Evolutionary conservation across 441 rosid genomes (phyloP), one percentile per base, ranked within the genome.

Genomic region (Populus hybrid): DNA sequence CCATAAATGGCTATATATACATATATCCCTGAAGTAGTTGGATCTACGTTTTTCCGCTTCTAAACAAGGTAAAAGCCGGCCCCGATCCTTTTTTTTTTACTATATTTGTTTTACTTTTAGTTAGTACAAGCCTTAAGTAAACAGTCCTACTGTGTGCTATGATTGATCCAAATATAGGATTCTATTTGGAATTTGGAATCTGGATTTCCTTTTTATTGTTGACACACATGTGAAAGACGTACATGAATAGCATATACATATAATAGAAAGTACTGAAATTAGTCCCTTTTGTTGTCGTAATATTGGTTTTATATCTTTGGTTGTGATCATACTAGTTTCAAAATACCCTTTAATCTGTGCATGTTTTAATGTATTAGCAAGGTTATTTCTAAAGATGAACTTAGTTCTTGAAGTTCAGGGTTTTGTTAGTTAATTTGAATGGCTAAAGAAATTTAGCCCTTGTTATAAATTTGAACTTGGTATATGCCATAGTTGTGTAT

Each of bases 1-100:
- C 92, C 79, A 88, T 81, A 67, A 63, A 87, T 86, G 93, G 79
- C 94, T 93, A 74, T 5, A 68, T 12, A 24, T 32, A 18, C 18
- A 28, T 5, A 34, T 46, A 50, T 50, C 57, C n/a, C 20, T 2
- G 16, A 40, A 78, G 16, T 9, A n/a, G 10, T 16, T 57, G 69
- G 83, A 78, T 83, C 84, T 78, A 80, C 42, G 72, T 64, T 77
- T 67, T 28, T 34, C 30, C 61, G 34, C 72, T 73, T 68, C 54
- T 67, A 8, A 24, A 67, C 32, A 76, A 78, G 82, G 86, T 80
- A 46, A 73, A 34, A 4, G 3, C 2, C 12, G 2, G 3, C 2
- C 12, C 28, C 46, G 23, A 46, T 30, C 57, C 26, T 63, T 4
- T 28, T 8, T 57, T 57, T 50, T 14, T 30, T 38, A 50, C 20